Evolutionary conservation across 73 alveolate genomes (phyloP), one percentile per base, ranked within the genome.

Genomic region (Effrenium voratum): DNA sequence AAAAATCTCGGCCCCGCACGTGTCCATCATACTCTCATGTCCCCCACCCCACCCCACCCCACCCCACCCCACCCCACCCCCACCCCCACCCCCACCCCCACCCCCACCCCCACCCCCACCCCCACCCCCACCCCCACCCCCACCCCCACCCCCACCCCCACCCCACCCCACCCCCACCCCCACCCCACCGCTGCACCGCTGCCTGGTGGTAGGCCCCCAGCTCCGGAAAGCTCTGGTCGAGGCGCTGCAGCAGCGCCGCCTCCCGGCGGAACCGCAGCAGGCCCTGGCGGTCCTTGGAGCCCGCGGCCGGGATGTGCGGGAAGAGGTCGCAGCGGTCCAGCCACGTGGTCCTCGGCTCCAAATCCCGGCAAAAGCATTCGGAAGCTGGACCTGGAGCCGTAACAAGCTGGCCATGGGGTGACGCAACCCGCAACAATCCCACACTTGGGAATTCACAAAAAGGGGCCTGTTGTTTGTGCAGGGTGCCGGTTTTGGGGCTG

Each of bases 121-220:
- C n/a, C n/a, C n/a, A n/a, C n/a, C n/a, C n/a, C n/a, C n/a, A n/a
- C n/a, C n/a, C n/a, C n/a, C n/a, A n/a, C n/a, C n/a, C n/a, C n/a
- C n/a, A n/a, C n/a, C 0, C n/a, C 77, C 40, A 66, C 36, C 77
- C 45, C 77, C 63, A 8, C 19, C 63, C 63, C 8, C 63, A 8
- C 63, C 63, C 63, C 63, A 8, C 63, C 63, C 63, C 63, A 12
- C 63, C 63, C 63, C 63, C 63, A 8, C 8, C 8, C 8, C 19
- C 63, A 52, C 19, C 26, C 26, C 19, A 52, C 63, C 8, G 63
- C 19, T 5, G 46, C 4, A 38, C 46, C 47, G 28, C 15, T 10
- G 81, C 95, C 95, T 87, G 95, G 84, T 87, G 95, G 84, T 87
- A 87, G 45, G 63, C 40, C 82, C 79, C 95, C 50, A 87, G 95